Percentiles rank a stretch among this genome's conserved stretches.
Evolutionary conservation across 192 early-diverging fungal species (phyloP).

Genomic region (Backusella sp.): DNA sequence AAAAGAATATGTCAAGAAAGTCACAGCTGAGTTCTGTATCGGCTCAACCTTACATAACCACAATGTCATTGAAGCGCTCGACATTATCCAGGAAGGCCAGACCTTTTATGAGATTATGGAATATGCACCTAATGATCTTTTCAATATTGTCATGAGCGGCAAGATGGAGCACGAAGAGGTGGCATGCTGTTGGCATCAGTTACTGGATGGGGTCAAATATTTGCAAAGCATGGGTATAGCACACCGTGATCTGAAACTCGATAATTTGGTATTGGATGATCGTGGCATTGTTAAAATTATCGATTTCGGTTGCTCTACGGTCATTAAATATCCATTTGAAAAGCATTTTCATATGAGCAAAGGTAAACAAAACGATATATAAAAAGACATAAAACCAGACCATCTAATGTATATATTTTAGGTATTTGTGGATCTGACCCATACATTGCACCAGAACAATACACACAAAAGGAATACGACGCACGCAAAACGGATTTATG

Average conservation of each 20-base stretch:
- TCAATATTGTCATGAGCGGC: constrained; percentile 71
- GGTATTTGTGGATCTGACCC: constrained; percentile 91
- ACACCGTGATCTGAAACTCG: constrained; percentile 85
- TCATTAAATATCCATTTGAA: constrained; percentile 86
- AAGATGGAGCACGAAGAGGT: constrained; percentile 73
- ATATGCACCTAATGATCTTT: constrained; percentile 91
- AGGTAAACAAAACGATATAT: constrained; percentile 35
- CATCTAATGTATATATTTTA: neutral
- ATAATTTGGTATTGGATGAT: constrained; percentile 77
- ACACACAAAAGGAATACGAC: constrained; percentile 73
- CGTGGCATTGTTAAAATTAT: constrained; percentile 78
- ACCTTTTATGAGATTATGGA: constrained; percentile 83
- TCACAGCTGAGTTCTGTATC: constrained; percentile 85
- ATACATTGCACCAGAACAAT: constrained; percentile 93
- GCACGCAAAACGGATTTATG: constrained; percentile 85
- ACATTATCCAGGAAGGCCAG: constrained; percentile 70
- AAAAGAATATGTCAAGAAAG: constrained; percentile 79
- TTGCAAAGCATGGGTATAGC: constrained; percentile 78
- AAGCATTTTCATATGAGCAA: constrained; percentile 41
- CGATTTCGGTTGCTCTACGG: constrained; percentile 83
- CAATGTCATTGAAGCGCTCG: constrained; percentile 78
- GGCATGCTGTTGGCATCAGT: constrained; percentile 81
- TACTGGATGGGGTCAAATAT: constrained; percentile 72
- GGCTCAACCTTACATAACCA: constrained; percentile 77
- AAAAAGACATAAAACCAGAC: no score